Evolutionary conservation across 805 yeast genomes (phyloP), one percentile per base, ranked within the genome.

Genomic region (Candida pseudofarinosa): DNA sequence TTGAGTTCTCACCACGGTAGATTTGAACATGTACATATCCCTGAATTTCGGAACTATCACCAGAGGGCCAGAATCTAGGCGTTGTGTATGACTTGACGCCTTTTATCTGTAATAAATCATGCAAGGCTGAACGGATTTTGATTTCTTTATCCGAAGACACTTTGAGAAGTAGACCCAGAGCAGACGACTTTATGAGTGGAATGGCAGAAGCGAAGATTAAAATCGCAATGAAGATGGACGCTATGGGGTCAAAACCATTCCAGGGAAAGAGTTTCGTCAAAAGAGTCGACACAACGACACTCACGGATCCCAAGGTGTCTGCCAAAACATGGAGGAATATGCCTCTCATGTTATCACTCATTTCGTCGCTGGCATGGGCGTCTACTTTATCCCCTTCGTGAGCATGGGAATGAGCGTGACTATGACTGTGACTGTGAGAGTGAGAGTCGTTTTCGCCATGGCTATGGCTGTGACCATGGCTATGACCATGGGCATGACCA

Each of bases 231-330:
- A 90, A 72, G 3, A 93, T 72, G 1, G 98, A 90, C 0, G 97
- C 95, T 16, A 93, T 63, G 1, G 99, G 97, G 58, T 93, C 99
- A 57, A 91, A 84, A 1, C 96, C 83, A 42, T 81, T 77, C 80
- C 86, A 77, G 14, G 51, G 46, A 60, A 85, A 83, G 28, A 80
- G 54, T 45, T 82, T 79, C 6, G 91, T 85, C 33, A 93, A 65
- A 4, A 88, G 42, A 0, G 99, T 91, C 0, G 97, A 89, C 1
- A 88, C 62, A n/a, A 93, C 90, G 14, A 95, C 99, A 4, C 98
- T 98, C 0, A 90, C 95, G 0, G 98, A 91, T 0, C 99, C 99
- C 33, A 93, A 68, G 0, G 98, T 90, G 55, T 93, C 99, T 0
- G 99, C 99, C 36, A 93, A 59, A 23, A 93, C 86, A 54, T 93